A percentile compares a stretch with the other conserved stretches of the same genome.
phyloP scores from a whole-genome alignment of 1,284 basidiomycete genomes.

The Irpex lacteus region DNA sequence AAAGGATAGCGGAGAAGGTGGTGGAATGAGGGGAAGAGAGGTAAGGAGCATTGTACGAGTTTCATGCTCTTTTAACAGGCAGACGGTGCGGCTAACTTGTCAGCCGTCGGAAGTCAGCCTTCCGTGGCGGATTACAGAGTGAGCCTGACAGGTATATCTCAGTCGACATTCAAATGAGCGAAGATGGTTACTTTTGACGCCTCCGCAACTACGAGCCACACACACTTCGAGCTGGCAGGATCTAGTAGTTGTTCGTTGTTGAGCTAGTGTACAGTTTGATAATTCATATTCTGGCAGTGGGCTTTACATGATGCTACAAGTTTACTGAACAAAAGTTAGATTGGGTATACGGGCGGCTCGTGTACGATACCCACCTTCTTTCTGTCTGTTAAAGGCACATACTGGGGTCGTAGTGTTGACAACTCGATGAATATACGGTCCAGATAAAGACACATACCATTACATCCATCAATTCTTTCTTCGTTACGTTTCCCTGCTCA shows the following conservation, averaged over 20 bases:
- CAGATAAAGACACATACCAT: constrained; percentile 47
- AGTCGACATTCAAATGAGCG: neutral
- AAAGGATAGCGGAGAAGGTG: neutral
- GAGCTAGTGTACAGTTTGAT: neutral
- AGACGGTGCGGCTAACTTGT: neutral
- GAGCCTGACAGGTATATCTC: neutral
- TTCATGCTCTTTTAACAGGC: neutral
- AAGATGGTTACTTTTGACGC: too few relatives aligned
- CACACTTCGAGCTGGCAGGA: too few relatives aligned
- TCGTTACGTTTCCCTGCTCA: constrained; percentile 62
- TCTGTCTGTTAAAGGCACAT: constrained; percentile 36
- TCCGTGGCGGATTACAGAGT: neutral
- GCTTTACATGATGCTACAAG: neutral
- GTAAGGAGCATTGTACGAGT: neutral
- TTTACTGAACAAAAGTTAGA: neutral
- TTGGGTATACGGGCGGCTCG: too few relatives aligned
- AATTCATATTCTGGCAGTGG: neutral
- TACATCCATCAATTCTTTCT: constrained; percentile 79
- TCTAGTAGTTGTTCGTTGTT: neutral
- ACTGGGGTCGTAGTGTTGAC: constrained; percentile 14
- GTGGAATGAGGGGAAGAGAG: neutral
- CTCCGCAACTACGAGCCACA: too few relatives aligned
- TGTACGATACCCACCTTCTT: too few relatives aligned
- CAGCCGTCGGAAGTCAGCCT: neutral
- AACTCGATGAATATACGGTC: constrained; percentile 5